Percentiles rank a stretch among this genome's conserved stretches.
Conservation (phyloP, 139 green algal genomes). For the Nannochloris sp. region DNA sequence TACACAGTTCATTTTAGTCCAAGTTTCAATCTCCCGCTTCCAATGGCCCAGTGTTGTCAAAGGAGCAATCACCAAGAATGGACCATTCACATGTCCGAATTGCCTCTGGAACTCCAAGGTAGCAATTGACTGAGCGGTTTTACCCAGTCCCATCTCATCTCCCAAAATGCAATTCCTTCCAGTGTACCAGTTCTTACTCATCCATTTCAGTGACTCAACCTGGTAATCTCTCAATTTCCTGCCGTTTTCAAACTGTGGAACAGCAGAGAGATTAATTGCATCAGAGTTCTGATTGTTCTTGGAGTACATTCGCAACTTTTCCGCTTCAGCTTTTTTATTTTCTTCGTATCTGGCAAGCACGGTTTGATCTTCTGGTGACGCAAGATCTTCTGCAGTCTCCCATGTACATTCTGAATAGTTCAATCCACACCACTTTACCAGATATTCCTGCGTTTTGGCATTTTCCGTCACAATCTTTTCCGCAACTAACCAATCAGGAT, state of each 20-base stretch:
- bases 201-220: conserved; percentile 59
- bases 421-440: conserved; percentile 72
- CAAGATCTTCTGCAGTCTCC: conserved; percentile 47
- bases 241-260: conserved; percentile 63
- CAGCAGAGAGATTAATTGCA: conserved; percentile 22
- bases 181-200: conserved; percentile 51
- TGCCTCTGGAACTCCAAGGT: conserved; percentile 55
- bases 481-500: conserved; percentile 31
- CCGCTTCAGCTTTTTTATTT: conserved; percentile 1
- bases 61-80: conserved; percentile 87
- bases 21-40: conserved; percentile 84
- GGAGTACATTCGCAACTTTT: conserved; percentile 40
- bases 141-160: conserved; percentile 95
- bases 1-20: conserved; percentile 79
- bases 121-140: conserved; percentile 65
- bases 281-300: conserved; percentile 22
- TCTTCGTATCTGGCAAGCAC: conserved; percentile 9
- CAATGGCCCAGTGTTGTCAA: conserved; percentile 90
- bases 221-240: conserved; percentile 77
- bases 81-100: conserved; percentile 37
- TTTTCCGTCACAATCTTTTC: conserved; percentile 29
- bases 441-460: conserved; percentile 15
- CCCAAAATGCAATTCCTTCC: conserved; percentile 75
- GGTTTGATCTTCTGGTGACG: conserved; percentile 5
- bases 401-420: conserved; percentile 72